Evolutionary conservation across 345 rosid species (phyloP), one percentile per base, ranked within the genome.

Genomic region (Microthlaspi erraticum): DNA sequence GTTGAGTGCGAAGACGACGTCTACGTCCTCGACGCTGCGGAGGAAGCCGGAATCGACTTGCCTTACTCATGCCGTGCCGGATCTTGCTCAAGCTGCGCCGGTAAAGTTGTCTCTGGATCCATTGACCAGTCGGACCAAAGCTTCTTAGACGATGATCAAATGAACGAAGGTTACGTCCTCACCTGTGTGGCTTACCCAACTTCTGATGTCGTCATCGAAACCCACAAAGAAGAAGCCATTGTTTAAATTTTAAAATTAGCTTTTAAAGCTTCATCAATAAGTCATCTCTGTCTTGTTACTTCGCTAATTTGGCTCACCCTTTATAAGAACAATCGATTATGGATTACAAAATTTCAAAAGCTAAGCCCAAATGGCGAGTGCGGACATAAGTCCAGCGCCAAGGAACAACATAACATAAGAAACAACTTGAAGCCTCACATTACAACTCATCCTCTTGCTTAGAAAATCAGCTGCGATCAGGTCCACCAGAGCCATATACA

Each of bases 51-150:
- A 0, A 5, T 91, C 2, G 98, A 91, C 64, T 72, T 91, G 37
- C 98, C 98, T 0, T 93, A 87, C 91, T 93, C 97, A 0, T 93
- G 98, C 88, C 81, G 96, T 73, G 97, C 97, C 0, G 98, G 98
- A 0, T 71, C 98, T 17, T 93, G 98, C 84, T 89, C 97, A 8
- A 82, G 91, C 0, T 93, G 98, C 53, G 88, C 90, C 0, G 97
- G 96, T 1, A 87, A 79, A 57, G 34, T 93, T 0, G 50, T 72
- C 1, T 4, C 37, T 1, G 98, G 97, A 0, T 1, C 8, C 0
- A 73, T 93, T 57, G 93, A 91, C 50, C 98, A 93, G 77, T 80
- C 88, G 13, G 98, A 91, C 19, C 79, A 78, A 11, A 82, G 85
- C 76, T 93, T 89, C 83, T 95, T 93, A 11, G 97, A 89, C 0